A percentile compares a stretch with the other conserved stretches of the same genome.
Conservation (phyloP, 1,139 yeast species). For the Yamadazyma mexicana region DNA sequence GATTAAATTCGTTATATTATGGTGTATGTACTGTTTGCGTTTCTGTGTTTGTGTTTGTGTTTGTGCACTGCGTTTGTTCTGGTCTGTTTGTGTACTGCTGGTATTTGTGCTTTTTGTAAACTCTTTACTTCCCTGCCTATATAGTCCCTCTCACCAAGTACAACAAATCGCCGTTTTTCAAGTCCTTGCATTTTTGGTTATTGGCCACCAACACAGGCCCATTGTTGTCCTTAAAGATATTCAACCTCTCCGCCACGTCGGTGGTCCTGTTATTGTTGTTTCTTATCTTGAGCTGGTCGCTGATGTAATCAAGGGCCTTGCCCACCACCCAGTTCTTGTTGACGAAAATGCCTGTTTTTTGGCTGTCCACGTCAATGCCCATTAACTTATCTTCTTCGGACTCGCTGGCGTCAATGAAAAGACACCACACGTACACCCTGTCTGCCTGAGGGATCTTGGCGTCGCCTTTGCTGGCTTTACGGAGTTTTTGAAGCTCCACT, state of each 20-base stretch:
- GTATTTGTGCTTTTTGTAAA: too few species aligned
- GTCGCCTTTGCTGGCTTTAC: slow-evolving; percentile 70
- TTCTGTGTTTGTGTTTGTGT: too few species aligned
- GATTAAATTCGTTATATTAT: too few species aligned
- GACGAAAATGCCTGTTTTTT: slow-evolving; percentile 47
- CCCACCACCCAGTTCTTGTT: slow-evolving; percentile 76
- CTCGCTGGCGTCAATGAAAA: slow-evolving; percentile 41
- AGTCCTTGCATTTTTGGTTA: slow-evolving; percentile 38
- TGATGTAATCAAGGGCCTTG: slow-evolving; percentile 67
- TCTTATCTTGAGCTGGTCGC: slow-evolving; percentile 51
- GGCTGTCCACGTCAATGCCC: slow-evolving; percentile 27
- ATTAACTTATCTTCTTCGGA: slow-evolving; percentile 26
- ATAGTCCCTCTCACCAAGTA: slow-evolving; percentile 40
- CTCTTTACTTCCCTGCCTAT: neutral
- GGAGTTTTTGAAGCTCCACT: slow-evolving; percentile 30
- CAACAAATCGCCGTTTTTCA: slow-evolving; percentile 33
- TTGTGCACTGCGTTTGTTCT: too few species aligned
- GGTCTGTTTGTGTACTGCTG: too few species aligned
- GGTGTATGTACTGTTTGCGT: too few species aligned
- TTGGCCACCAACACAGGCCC: slow-evolving; percentile 28
- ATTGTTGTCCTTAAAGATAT: slow-evolving; percentile 40
- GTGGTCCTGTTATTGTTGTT: slow-evolving; percentile 57
- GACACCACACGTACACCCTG: slow-evolving; percentile 63
- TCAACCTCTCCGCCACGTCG: slow-evolving; percentile 41
- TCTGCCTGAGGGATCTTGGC: slow-evolving; percentile 51